Evolutionary conservation across 129 eudicot species (phyloP), one percentile per base, ranked within the genome.

Genomic region (Artemisia annua): DNA sequence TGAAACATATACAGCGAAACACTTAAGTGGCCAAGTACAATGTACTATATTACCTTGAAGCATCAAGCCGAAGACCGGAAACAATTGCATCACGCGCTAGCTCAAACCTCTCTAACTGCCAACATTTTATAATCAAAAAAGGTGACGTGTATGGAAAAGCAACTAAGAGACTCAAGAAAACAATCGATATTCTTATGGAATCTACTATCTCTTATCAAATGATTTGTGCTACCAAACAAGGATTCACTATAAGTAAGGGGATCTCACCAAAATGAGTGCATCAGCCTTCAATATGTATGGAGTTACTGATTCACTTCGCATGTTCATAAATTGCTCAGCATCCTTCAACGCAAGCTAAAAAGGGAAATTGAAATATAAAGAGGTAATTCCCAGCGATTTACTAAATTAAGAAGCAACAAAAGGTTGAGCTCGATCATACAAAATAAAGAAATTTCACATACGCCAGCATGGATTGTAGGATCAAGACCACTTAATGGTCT

Each of bases 401-500:
- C 1, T 54, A 48, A 72, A 16, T 65, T 64, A 55, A 4, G 30
- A 64, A 72, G 46, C 48, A 64, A 71, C 48, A 71, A 64, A 78
- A 72, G 82, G 50, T 71, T 55, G 82, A 71, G 63, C 46, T 54
- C 13, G 82, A 65, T 78, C 82, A 78, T 78, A 78, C 82, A 72
- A 78, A 72, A 74, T 63, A 61, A 72, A 80, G 63, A 79, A 61
- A 66, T 43, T 55, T 70, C 74, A 59, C 94, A 76, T 85, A 95
- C 99, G 70, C 92, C 99, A 54, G 99, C 99, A 83, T 91, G 94
- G 28, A 85, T 87, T 58, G 96, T 95, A 64, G 97, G 99, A 87
- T 95, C 99, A 79, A 91, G 84, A 75, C 99, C 97, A 77, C 83
- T 88, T 77, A 95, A 80, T 78, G 99, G 91, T 70, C 85, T 86